Conservation (phyloP, 2,329 filamentous ascomycete genomes). For the Rutstroemia sp. region DNA sequence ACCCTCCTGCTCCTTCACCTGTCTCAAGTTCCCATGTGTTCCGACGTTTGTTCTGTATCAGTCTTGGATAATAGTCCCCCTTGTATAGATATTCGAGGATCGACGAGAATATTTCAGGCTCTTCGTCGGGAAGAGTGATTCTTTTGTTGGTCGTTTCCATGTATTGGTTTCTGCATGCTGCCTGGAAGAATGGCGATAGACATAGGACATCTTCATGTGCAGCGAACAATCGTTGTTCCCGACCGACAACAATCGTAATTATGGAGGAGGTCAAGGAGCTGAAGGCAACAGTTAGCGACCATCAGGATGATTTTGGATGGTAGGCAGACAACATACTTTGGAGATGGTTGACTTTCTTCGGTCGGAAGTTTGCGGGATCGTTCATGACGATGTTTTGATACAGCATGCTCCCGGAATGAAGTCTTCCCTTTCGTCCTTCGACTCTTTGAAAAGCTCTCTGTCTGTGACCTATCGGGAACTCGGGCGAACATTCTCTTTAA, state of each 20-base stretch:
- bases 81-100: slow-evolving; percentile 80
- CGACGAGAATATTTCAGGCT: slow-evolving; percentile 84
- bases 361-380: slow-evolving; percentile 23
- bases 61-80: slow-evolving; percentile 82
- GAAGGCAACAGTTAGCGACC: slow-evolving; percentile 11
- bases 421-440: slow-evolving; percentile 22
- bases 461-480: slow-evolving; percentile 25
- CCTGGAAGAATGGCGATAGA: slow-evolving; percentile 71
- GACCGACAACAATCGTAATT: slow-evolving; percentile 74
- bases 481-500: slow-evolving; percentile 24
- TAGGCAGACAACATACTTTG: slow-evolving; percentile 18
- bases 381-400: slow-evolving; percentile 29
- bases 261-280: slow-evolving; percentile 60
- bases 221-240: slow-evolving; percentile 79
- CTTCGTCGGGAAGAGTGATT: slow-evolving; percentile 75
- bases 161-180: slow-evolving; percentile 55
- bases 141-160: slow-evolving; percentile 56
- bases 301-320: slow-evolving; percentile 1
- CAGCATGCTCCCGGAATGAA: slow-evolving; percentile 30
- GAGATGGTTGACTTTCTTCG: slow-evolving; percentile 19
- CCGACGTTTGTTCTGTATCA: slow-evolving; percentile 73
- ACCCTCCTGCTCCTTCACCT: slow-evolving; percentile 50
- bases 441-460: slow-evolving; percentile 28
- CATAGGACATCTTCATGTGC: slow-evolving; percentile 82
- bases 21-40: slow-evolving; percentile 77